phyloP scores from a whole-genome alignment of 805 yeast species.

The Nakazawaea wickerhamii region DNA sequence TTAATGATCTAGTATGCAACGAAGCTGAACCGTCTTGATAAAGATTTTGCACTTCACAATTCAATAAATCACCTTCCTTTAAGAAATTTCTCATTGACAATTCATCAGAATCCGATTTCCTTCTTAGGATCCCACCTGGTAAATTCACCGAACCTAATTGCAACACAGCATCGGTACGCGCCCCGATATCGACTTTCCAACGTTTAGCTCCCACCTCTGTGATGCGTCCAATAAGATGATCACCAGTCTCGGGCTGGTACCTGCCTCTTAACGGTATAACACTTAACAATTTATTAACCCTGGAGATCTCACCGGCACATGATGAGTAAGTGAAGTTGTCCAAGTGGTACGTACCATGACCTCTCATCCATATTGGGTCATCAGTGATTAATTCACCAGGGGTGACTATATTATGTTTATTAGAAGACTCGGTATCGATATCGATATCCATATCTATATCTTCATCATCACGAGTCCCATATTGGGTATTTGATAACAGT shows the following conservation, averaged over 20 bases:
- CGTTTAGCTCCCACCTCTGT: slow-evolving; percentile 90
- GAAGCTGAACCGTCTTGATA: slow-evolving; percentile 90
- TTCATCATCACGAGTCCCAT: slow-evolving; percentile 16
- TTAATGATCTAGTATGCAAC: slow-evolving; percentile 88
- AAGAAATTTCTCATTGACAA: slow-evolving; percentile 90
- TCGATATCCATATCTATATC: slow-evolving; percentile 23
- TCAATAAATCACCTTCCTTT: slow-evolving; percentile 92
- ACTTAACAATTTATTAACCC: slow-evolving; percentile 81
- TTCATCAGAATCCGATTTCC: slow-evolving; percentile 94
- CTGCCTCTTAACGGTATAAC: slow-evolving; percentile 84
- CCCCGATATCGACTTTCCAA: slow-evolving; percentile 97
- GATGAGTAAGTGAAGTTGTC: slow-evolving; percentile 78
- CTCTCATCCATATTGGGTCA: slow-evolving; percentile 97
- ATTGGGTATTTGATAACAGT: not conserved
- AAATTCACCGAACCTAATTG: slow-evolving; percentile 93
- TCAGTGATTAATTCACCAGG: slow-evolving; percentile 97
- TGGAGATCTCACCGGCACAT: slow-evolving; percentile 84
- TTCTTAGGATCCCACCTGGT: slow-evolving; percentile 94
- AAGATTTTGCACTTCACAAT: slow-evolving; percentile 91
- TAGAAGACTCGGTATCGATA: slow-evolving; percentile 25
- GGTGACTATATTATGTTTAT: slow-evolving; percentile 51
- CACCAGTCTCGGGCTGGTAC: slow-evolving; percentile 93
- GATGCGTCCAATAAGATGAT: slow-evolving; percentile 89
- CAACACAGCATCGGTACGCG: slow-evolving; percentile 85
- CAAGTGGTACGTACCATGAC: slow-evolving; percentile 89